Percentiles rank a stretch among this genome's conserved stretches.
Evolutionary conservation across 2,329 filamentous ascomycete species (phyloP).

Genomic region (Leptographium procerum): DNA sequence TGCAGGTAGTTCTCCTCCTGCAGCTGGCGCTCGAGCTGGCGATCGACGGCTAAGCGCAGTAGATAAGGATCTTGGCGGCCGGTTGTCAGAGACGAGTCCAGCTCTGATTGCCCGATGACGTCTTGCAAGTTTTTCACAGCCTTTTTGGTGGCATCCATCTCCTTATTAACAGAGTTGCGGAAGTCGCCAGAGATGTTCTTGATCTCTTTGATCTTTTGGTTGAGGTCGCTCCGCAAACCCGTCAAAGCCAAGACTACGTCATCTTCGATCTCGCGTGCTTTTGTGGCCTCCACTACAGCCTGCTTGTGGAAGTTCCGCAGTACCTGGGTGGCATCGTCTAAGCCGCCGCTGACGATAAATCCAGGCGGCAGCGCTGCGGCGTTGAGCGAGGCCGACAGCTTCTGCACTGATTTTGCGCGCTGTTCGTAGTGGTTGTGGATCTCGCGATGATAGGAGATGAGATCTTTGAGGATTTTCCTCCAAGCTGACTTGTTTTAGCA

Average conservation of each 20-base stretch:
- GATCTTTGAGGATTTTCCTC: slow-evolving; percentile 88
- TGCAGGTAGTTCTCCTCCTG: slow-evolving; percentile 97
- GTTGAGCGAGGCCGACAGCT: slow-evolving; percentile 74
- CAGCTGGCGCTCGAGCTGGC: slow-evolving; percentile 82
- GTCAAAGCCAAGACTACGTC: slow-evolving; percentile 84
- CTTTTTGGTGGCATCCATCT: slow-evolving; percentile 74
- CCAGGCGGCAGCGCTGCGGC: slow-evolving; percentile 63
- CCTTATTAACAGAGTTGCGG: slow-evolving; percentile 91
- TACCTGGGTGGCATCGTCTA: slow-evolving; percentile 76
- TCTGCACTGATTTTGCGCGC: slow-evolving; percentile 68
- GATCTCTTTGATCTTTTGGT: slow-evolving; percentile 97
- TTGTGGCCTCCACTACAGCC: slow-evolving; percentile 68
- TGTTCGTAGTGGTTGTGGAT: slow-evolving; percentile 82
- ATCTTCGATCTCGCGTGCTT: slow-evolving; percentile 79
- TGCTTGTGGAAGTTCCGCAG: slow-evolving; percentile 74
- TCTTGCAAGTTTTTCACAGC: slow-evolving; percentile 76
- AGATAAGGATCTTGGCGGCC: slow-evolving; percentile 92
- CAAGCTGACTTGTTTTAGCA: slow-evolving; percentile 54
- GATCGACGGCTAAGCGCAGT: slow-evolving; percentile 72
- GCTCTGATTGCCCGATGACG: slow-evolving; percentile 64
- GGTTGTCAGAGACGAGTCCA: slow-evolving; percentile 61
- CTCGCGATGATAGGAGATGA: slow-evolving; percentile 89
- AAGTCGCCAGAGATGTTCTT: slow-evolving; percentile 89
- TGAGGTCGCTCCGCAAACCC: slow-evolving; percentile 75
- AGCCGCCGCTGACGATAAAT: slow-evolving; percentile 71